A percentile compares a stretch with the other conserved stretches of the same genome.
These are phyloP conservation scores for Musa beccarii DNA, from an alignment of 176 grass and related monocot species.

Conservation along the genomic window DNA sequence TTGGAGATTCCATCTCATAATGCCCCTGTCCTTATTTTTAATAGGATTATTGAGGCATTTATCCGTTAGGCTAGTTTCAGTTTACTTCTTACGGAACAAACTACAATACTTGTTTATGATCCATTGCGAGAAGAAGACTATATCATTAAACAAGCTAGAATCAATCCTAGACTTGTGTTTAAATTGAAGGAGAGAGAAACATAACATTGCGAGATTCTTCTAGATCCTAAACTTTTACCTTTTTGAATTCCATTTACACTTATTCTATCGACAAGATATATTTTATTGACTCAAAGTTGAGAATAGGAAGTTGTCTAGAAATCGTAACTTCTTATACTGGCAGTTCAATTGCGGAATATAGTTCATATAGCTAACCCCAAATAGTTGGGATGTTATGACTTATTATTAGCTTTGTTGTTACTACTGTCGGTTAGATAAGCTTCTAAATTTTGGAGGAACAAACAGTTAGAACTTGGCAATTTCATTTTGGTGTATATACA, in stretches of 20 bases:
- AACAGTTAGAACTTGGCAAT: neutral
- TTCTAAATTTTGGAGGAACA: too few species aligned
- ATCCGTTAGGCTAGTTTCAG: neutral
- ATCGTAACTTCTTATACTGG: too few species aligned
- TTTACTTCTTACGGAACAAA: too few species aligned
- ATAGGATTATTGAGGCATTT: neutral
- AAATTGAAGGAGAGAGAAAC: too few species aligned
- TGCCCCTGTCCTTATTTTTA: neutral
- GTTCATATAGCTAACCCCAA: neutral
- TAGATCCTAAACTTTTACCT: neutral
- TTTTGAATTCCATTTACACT: neutral
- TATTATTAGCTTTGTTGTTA: too few species aligned
- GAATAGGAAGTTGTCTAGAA: neutral
- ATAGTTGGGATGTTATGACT: neutral
- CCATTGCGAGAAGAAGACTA: too few species aligned
- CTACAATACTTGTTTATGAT: too few species aligned
- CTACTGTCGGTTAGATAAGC: too few species aligned
- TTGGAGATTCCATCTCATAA: neutral
- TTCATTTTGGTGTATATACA: neutral
- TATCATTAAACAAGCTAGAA: too few species aligned
- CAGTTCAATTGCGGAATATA: too few species aligned
- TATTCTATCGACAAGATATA: neutral
- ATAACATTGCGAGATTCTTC: too few species aligned
- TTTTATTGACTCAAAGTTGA: neutral
- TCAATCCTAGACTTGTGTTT: too few species aligned